Conservation (phyloP, 148 eudicot genomes). For the Chenopodium suecicum region DNA sequence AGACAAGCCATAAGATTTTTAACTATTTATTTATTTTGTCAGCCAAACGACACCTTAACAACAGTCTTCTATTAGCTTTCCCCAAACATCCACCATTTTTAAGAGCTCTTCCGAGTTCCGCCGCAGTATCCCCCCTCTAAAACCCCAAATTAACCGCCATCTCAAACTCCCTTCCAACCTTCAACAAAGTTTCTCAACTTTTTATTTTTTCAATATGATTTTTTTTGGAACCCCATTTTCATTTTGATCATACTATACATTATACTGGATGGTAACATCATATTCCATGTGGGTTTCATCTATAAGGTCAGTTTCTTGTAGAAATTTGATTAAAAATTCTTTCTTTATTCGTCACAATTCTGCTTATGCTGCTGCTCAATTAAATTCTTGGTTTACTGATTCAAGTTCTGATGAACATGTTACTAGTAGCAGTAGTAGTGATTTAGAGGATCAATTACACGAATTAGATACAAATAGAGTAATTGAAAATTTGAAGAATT, state of each 20-base stretch:
- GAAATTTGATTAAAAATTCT: constrained; percentile 15
- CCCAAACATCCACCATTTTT: too few relatives aligned
- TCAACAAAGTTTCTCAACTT: neutral
- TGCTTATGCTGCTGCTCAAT: constrained; percentile 38
- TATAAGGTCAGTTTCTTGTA: constrained; percentile 38
- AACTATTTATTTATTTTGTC: too few relatives aligned
- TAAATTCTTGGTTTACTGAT: constrained; percentile 34
- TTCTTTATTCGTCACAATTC: constrained; percentile 36
- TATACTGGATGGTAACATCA: neutral
- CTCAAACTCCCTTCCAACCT: neutral
- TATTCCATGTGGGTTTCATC: constrained; percentile 26
- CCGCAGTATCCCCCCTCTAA: too few relatives aligned
- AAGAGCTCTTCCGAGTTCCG: too few relatives aligned
- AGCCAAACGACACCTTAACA: too few relatives aligned
- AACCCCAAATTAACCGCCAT: too few relatives aligned
- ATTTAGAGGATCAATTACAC: constrained; percentile 13
- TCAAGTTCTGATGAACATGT: constrained; percentile 45
- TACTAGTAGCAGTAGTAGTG: neutral
- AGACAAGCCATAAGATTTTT: too few relatives aligned
- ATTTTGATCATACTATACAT: neutral
- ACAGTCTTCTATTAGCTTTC: too few relatives aligned
- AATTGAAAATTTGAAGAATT: constrained; percentile 30
- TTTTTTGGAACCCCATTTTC: neutral
- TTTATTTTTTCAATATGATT: neutral
- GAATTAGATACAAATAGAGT: constrained; percentile 38